Base-by-base conservation (phyloP, 1,139 yeast genomes). In the Komagataea norvegica region DNA sequence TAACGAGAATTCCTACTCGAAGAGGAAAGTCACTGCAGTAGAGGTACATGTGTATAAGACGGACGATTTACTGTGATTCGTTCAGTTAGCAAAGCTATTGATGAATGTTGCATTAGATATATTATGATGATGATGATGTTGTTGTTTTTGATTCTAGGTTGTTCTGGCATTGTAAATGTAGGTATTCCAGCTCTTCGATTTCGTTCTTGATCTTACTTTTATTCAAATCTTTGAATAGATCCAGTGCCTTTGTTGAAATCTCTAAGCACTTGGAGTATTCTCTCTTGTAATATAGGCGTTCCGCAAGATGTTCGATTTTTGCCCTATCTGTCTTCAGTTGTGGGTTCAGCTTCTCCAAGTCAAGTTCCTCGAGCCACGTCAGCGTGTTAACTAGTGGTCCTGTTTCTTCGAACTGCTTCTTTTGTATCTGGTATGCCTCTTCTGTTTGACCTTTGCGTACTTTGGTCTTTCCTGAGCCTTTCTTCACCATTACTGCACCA, bases 361-460 rank as follows among this genome's bases (percentile, higher is more conserved):
- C 52, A 5, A 44, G 24, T 20, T 45, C 43, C 11, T 48, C 54
- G 32, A 77, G 62, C 77, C 80, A 74, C 23, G 63, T 59, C 4
- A 57, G 61, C 0, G 70, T 67, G 42, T 75, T 72, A 18, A 72
- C 49, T 3, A 39, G 59, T 0, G 86, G 86, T 0, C 87, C 87
- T 1, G 55, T 57, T 3, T 43, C 28, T 27, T 44, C 42, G 53
- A 74, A 80, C 42, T 65, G 68, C 2, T 39, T 29, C 40, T 61
- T 59, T 49, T 81, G 86, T 5, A 44, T 52, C 16, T 49, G 54
- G 46, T 60, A 80, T 36, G 72, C 77, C 42, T 74, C 82, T 29
- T 70, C 74, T 1, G 76, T 54, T 51, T 81, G 88, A 0, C 74
- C 76, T 47, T 77, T 79, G 29, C 88, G 61, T 8, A 62, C 47